phyloP scores from a whole-genome alignment of 768 basidiomycete genomes.

The Multifurca ochricompacta region DNA sequence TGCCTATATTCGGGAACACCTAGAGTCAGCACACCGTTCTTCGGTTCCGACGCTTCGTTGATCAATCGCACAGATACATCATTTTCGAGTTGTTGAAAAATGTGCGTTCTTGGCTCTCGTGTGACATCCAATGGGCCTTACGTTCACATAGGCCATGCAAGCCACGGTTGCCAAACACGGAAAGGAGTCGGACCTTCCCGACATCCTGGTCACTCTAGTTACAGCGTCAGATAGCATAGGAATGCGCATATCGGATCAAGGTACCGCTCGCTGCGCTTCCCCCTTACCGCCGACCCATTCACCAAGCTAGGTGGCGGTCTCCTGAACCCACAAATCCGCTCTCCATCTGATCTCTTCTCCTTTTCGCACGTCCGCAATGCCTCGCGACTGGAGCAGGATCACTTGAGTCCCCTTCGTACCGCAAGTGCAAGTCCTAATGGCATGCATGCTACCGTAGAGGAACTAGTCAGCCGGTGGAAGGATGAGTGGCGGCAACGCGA shows the following conservation, averaged over 20 bases:
- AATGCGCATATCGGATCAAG: conserved; percentile 88
- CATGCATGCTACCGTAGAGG: conserved; percentile 69
- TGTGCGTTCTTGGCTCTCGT: conserved; percentile 36
- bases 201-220: conserved; percentile 68
- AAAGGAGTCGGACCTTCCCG: conserved; percentile 39
- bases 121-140: neutral
- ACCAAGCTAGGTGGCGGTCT: conserved; percentile 61
- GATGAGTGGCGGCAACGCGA: conserved; percentile 22
- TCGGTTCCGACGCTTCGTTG: neutral
- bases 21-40: conserved; percentile 48
- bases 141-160: conserved; percentile 50
- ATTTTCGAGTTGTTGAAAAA: conserved; percentile 88
- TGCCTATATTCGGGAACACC: conserved; percentile 79
- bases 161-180: conserved; percentile 52
- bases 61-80: conserved; percentile 50
- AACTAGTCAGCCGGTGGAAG: conserved; percentile 57
- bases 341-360: conserved; percentile 76
- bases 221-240: conserved; percentile 65
- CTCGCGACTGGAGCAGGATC: conserved; percentile 54
- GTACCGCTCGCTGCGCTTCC: conserved; percentile 29
- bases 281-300: conserved; percentile 2
- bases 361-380: conserved; percentile 83
- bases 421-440: conserved; percentile 54
- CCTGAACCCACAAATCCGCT: conserved; percentile 41
- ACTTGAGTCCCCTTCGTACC: conserved; percentile 59